Percentiles rank a stretch among this genome's conserved stretches.
Conservation (phyloP, 345 rosid genomes). For the Draba incana region DNA sequence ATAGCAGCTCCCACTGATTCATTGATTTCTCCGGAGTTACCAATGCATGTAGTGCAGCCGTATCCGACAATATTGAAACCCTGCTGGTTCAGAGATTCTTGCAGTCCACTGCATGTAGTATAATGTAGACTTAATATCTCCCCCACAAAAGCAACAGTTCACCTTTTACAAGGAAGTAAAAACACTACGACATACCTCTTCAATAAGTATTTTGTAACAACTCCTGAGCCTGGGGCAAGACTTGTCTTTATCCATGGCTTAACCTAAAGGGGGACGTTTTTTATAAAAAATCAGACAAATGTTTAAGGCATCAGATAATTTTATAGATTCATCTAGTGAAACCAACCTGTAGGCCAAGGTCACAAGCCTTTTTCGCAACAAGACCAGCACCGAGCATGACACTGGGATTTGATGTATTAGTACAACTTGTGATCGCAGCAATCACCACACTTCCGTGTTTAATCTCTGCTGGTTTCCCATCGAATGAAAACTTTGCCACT, state of each 20-base stretch:
- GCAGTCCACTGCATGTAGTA: slow-evolving; percentile 76
- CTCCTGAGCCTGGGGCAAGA: slow-evolving; percentile 99
- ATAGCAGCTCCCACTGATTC: slow-evolving; percentile 94
- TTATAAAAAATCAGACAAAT: background rate
- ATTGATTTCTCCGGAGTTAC: slow-evolving; percentile 94
- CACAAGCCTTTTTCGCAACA: slow-evolving; percentile 95
- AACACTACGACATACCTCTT: slow-evolving; percentile 58
- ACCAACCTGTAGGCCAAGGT: slow-evolving; percentile 88
- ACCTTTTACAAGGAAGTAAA: slow-evolving; percentile 3
- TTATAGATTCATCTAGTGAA: background rate
- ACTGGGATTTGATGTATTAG: slow-evolving; percentile 98
- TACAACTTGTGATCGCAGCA: slow-evolving; percentile 98
- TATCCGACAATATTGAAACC: slow-evolving; percentile 97
- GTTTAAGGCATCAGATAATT: background rate
- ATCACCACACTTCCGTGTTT: slow-evolving; percentile 99
- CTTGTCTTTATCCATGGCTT: slow-evolving; percentile 99
- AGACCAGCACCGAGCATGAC: slow-evolving; percentile 99
- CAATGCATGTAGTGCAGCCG: slow-evolving; percentile 99
- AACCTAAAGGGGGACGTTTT: slow-evolving; percentile 56
- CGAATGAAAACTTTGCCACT: slow-evolving; percentile 79
- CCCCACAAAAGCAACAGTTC: background rate
- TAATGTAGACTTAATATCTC: slow-evolving; percentile 8
- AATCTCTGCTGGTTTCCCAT: slow-evolving; percentile 85
- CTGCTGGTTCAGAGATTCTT: slow-evolving; percentile 79
- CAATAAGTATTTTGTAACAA: slow-evolving; percentile 87